These are phyloP conservation scores for Blepharisma japonicum DNA, from an alignment of 73 alveolate species.

Conservation along the genomic window DNA sequence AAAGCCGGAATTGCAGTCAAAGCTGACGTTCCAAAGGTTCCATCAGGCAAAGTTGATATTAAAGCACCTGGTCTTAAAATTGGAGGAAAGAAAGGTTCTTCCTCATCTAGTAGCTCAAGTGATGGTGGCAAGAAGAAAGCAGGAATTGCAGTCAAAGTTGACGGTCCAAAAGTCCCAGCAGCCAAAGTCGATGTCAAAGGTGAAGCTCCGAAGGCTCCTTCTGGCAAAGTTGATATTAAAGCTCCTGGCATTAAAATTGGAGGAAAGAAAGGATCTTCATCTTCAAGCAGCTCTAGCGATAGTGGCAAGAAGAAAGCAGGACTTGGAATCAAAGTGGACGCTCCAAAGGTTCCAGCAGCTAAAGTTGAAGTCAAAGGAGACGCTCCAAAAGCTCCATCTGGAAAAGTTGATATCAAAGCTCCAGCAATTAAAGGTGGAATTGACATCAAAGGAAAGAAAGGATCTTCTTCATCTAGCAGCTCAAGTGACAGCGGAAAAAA, in stretches of 20 bases:
- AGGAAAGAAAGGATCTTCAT: slow-evolving; percentile 6
- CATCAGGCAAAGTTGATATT: background rate
- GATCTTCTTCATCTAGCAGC: background rate
- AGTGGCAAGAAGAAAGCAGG: background rate
- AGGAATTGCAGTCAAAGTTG: background rate
- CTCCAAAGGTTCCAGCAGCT: background rate
- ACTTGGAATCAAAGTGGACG: background rate
- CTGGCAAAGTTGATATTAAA: background rate
- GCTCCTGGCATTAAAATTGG: slow-evolving; percentile 8
- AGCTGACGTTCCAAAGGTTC: background rate
- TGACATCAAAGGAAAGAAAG: background rate
- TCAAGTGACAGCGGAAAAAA: background rate
- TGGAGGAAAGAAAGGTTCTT: background rate
- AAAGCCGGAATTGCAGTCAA: background rate
- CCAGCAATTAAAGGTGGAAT: background rate
- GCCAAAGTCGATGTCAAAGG: background rate
- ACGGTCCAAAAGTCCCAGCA: background rate
- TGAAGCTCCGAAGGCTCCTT: background rate
- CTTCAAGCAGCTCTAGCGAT: background rate
- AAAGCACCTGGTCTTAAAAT: background rate
- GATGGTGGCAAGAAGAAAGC: background rate
- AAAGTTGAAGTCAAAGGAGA: background rate
- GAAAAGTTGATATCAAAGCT: background rate
- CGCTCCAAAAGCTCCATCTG: slow-evolving; percentile 3
- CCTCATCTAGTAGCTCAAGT: background rate